Conservation (phyloP, 306 rosid species). For the Citrullus mucosospermus region DNA sequence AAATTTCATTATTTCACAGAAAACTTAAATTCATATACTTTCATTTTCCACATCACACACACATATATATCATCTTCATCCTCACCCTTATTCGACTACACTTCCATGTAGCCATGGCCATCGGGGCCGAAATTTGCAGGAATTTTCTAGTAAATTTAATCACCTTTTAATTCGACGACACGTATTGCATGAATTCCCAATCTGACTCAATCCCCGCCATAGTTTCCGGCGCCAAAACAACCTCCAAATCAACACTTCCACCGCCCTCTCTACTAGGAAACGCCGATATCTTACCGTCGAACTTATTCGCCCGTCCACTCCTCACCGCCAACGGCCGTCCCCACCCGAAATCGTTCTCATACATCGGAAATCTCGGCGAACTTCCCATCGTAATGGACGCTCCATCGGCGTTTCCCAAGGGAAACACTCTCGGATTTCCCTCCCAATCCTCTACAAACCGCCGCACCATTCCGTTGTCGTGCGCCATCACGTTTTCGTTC, state of each 20-base stretch:
- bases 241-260: constrained; percentile 76
- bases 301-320: constrained; percentile 58
- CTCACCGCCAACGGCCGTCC: constrained; percentile 74
- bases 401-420: constrained; percentile 76
- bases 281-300: constrained; percentile 50
- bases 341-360: constrained; percentile 61
- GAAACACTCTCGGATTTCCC: constrained; percentile 54
- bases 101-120: background rate
- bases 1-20: background rate
- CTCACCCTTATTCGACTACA: background rate
- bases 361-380: constrained; percentile 94
- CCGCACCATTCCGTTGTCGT: constrained; percentile 42
- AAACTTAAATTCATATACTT: background rate
- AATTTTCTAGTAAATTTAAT: background rate
- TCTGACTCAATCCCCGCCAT: constrained; percentile 60
- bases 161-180: constrained; percentile 12
- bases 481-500: constrained; percentile 49
- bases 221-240: constrained; percentile 58
- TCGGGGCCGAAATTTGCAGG: background rate
- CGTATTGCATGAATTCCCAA: constrained; percentile 66
- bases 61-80: background rate
- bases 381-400: constrained; percentile 82
- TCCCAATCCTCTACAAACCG: constrained; percentile 65
- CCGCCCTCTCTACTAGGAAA: constrained; percentile 74
- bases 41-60: background rate